These are phyloP conservation scores for Phytophthora lateralis DNA, from an alignment of 352 stramenopile genomes.

Conservation along the genomic window DNA sequence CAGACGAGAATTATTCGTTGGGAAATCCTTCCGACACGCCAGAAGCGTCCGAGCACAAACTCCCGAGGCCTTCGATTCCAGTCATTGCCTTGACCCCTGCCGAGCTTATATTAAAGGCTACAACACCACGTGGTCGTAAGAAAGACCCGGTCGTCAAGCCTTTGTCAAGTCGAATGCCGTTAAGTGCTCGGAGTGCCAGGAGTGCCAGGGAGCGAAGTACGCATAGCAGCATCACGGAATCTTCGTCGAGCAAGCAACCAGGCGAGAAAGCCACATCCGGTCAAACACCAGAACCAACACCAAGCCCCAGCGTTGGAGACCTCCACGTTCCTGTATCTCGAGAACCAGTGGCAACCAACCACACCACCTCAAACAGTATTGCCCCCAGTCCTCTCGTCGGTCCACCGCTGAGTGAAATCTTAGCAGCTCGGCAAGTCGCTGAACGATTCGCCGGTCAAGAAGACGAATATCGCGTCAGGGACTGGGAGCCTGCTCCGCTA, in stretches of 20 bases:
- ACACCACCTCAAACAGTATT: neutral
- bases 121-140: conserved; percentile 21
- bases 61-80: conserved; percentile 25
- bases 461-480: conserved; percentile 16
- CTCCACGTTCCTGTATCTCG: neutral
- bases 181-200: conserved; percentile 26
- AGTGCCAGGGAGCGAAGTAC: conserved; percentile 12
- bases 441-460: neutral
- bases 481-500: conserved; percentile 22
- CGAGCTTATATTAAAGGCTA: conserved; percentile 60
- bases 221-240: conserved; percentile 9
- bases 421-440: conserved; percentile 12
- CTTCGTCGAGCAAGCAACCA: conserved; percentile 5
- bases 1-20: conserved; percentile 31
- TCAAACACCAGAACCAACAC: conserved; percentile 11
- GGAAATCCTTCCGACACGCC: conserved; percentile 16
- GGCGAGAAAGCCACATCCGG: conserved; percentile 4
- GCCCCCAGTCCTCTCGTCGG: neutral
- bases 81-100: conserved; percentile 55
- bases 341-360: neutral
- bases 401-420: conserved; percentile 11
- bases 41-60: conserved; percentile 10
- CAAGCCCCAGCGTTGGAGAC: conserved; percentile 18
- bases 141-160: conserved; percentile 37
- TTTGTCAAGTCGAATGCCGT: conserved; percentile 33